These are phyloP conservation scores for Fusarium oligoseptatum DNA, from an alignment of 2,329 filamentous ascomycete genomes.

Conservation along the genomic window DNA sequence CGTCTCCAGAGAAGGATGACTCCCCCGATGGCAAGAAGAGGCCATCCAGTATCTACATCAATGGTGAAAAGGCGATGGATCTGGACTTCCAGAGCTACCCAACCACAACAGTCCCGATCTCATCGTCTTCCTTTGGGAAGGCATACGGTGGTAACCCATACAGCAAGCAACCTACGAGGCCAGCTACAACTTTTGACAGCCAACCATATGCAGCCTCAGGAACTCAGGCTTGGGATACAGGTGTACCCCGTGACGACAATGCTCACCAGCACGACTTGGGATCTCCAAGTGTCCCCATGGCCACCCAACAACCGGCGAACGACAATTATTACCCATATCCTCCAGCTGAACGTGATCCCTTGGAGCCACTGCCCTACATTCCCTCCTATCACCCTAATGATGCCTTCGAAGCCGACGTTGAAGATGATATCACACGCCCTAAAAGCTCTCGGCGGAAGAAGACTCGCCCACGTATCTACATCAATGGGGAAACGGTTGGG, in stretches of 20 bases:
- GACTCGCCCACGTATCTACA: background rate
- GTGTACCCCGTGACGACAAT: background rate
- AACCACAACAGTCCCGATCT: background rate
- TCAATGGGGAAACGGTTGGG: background rate
- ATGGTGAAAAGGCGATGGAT: slow-evolving; percentile 53
- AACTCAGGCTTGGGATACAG: background rate
- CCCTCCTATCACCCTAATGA: background rate
- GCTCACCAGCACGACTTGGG: no score
- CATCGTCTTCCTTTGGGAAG: background rate
- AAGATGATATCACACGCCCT: background rate
- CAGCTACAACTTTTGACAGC: background rate
- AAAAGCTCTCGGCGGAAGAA: background rate
- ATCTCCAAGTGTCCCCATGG: no score
- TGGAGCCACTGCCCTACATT: background rate
- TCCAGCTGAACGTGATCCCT: background rate
- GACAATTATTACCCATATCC: background rate
- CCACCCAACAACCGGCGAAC: no score
- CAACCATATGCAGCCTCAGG: background rate
- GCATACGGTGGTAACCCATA: background rate
- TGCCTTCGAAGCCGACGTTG: background rate
- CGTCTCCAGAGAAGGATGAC: background rate
- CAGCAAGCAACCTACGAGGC: background rate
- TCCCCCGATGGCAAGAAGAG: slow-evolving; percentile 41
- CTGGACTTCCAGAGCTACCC: slow-evolving; percentile 48
- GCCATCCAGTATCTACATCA: slow-evolving; percentile 55